phyloP scores from a whole-genome alignment of 2,329 filamentous ascomycete species.

The Aspergillus versicolor region DNA sequence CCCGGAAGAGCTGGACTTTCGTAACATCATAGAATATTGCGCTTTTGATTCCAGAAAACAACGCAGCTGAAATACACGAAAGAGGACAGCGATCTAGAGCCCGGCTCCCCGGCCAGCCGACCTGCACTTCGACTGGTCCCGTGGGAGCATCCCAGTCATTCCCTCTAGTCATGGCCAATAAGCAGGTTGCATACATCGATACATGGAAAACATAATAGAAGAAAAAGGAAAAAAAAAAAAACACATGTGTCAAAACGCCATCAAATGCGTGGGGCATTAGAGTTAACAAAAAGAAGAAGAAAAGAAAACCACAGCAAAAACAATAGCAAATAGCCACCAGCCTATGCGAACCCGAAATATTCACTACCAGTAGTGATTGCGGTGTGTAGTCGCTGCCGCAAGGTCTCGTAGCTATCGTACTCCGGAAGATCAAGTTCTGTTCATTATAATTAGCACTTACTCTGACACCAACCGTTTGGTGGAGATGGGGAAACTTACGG shows the following conservation, averaged over 20 bases:
- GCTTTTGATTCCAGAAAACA: slow-evolving; percentile 10
- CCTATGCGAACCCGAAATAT: slow-evolving; percentile 93
- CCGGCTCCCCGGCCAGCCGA: slow-evolving; percentile 24
- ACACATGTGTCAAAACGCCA: slow-evolving; percentile 30
- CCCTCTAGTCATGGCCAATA: slow-evolving; percentile 8
- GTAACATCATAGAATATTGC: neutral
- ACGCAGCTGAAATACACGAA: slow-evolving; percentile 18
- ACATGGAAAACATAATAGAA: slow-evolving; percentile 13
- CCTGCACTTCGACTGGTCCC: slow-evolving; percentile 42
- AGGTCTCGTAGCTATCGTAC: slow-evolving; percentile 91
- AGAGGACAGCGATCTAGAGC: slow-evolving; percentile 16
- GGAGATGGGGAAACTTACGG: slow-evolving; percentile 63
- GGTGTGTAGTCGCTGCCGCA: slow-evolving; percentile 85
- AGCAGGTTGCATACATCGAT: slow-evolving; percentile 22
- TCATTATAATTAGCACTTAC: slow-evolving; percentile 34
- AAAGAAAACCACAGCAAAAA: slow-evolving; percentile 1
- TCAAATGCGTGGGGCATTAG: slow-evolving; percentile 33
- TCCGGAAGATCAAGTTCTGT: slow-evolving; percentile 95
- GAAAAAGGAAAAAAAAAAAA: slow-evolving; percentile 21
- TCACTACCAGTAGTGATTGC: slow-evolving; percentile 98
- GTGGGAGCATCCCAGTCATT: slow-evolving; percentile 1
- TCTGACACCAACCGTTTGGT: neutral
- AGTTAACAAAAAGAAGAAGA: slow-evolving; percentile 12
- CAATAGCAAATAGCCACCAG: slow-evolving; percentile 6
- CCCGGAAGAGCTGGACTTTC: too few relatives aligned